Evolutionary conservation across 768 basidiomycete genomes (phyloP), one percentile per base, ranked within the genome.

Genomic region (Trametes maxima): DNA sequence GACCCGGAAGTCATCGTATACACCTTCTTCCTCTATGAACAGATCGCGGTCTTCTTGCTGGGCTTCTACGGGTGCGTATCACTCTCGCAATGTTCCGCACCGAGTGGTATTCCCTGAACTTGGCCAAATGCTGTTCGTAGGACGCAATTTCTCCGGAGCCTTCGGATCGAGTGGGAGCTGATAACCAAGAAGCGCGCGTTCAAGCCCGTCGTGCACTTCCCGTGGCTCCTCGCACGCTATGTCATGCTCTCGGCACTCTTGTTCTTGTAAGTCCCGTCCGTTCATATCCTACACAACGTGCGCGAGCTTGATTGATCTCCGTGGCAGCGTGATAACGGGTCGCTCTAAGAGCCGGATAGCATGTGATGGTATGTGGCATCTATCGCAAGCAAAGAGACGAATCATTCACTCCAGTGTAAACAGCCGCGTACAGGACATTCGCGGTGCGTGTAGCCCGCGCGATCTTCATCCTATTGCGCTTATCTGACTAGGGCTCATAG

Each of bases 51-150:
- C n/a, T 56, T 62, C 45, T n/a, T 56, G n/a, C 60, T 65, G 49
- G 65, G 65, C 33, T 51, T 65, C 57, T 59, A 65, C 37, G 57
- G 52, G 61, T 65, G 45, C 14, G 64, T 59, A 1, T 11, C 28
- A 8, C 13, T 8, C 50, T 3, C 28, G 28, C 28, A 3, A 33
- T 33, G 24, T 37, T 1, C 16, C 17, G n/a, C 4, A 10, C 19
- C 7, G 5, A 37, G 8, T 50, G 25, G 17, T 7, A 12, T 21
- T n/a, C 22, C 17, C 3, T 8, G 19, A 17, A 47, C 25, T 5
- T 56, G 39, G 35, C 36, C 22, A 3, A 24, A 35, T 17, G 22
- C n/a, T 22, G 35, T 22, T 37, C 19, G 51, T 42, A 58, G 47
- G 37, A 54, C 56, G 6, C 57, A 58, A 24, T 58, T 51, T n/a